These are phyloP conservation scores for Stromatinia cepivora DNA, from an alignment of 2,329 filamentous ascomycete species.

Conservation along the genomic window DNA sequence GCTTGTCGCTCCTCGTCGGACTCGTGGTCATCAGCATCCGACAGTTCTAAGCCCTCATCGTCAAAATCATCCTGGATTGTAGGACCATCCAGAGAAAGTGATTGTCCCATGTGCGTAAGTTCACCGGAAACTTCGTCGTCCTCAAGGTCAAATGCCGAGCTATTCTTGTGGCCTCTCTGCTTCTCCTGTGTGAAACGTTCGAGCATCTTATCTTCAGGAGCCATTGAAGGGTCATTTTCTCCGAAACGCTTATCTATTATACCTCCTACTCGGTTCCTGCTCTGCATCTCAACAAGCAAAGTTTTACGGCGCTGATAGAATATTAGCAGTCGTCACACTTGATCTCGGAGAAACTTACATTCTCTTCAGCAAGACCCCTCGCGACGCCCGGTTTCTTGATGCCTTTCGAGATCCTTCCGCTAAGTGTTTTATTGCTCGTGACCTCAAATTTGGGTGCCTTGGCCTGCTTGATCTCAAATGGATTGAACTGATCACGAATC, in stretches of 20 bases:
- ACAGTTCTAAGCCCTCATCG: conserved; percentile 66
- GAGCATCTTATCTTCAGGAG: conserved; percentile 86
- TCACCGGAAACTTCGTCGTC: conserved; percentile 68
- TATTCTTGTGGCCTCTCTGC: conserved; percentile 73
- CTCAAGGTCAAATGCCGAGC: conserved; percentile 85
- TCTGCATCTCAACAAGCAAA: conserved; percentile 67
- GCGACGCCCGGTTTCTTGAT: conserved; percentile 76
- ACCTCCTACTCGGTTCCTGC: conserved; percentile 85
- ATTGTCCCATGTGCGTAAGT: conserved; percentile 82
- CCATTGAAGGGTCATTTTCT: conserved; percentile 92
- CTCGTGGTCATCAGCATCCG: conserved; percentile 58
- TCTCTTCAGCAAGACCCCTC: conserved; percentile 84
- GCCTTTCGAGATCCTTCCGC: conserved; percentile 54
- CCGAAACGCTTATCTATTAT: conserved; percentile 93
- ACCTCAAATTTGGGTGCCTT: conserved; percentile 83
- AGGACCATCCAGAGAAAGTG: conserved; percentile 62
- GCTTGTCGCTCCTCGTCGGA: conserved; percentile 55
- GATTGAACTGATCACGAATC: conserved; percentile 96
- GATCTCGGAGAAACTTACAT: conserved; percentile 50
- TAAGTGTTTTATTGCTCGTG: conserved; percentile 61
- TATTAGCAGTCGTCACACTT: conserved; percentile 25
- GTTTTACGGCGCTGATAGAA: conserved; percentile 28
- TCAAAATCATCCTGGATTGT: conserved; percentile 71
- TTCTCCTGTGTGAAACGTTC: conserved; percentile 90
- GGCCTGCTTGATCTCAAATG: conserved; percentile 87